Conservation (phyloP, 2,329 filamentous ascomycete species). For the Xylariales sp. region DNA sequence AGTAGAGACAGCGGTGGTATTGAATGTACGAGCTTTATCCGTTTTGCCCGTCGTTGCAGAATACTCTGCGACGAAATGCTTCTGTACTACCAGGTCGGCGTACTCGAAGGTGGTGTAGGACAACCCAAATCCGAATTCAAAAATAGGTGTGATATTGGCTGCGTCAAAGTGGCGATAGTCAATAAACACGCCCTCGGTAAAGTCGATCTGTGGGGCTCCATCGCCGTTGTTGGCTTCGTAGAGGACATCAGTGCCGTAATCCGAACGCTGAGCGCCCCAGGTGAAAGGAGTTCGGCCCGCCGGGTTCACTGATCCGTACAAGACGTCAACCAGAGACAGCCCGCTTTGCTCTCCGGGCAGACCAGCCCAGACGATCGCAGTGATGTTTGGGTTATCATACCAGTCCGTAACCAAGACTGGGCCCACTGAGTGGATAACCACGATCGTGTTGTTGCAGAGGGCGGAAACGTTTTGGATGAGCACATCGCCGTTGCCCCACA, state of each 20-base stretch:
- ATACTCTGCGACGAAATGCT: conserved; percentile 68
- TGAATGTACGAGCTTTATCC: conserved; percentile 56
- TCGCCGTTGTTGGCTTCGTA: conserved; percentile 45
- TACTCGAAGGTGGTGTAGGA: conserved; percentile 65
- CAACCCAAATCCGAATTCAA: conserved; percentile 61
- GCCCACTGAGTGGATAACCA: conserved; percentile 59
- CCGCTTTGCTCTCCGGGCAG: conserved; percentile 72
- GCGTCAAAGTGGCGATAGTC: conserved; percentile 63
- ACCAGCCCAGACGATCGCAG: conserved; percentile 72
- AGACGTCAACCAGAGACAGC: conserved; percentile 67
- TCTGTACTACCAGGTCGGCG: conserved; percentile 55
- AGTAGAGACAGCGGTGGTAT: conserved; percentile 59
- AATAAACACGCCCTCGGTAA: conserved; percentile 55
- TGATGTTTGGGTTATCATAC: conserved; percentile 63
- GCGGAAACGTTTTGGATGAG: conserved; percentile 57
- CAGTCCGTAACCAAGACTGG: conserved; percentile 55
- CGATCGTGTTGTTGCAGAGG: conserved; percentile 56
- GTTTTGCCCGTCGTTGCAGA: conserved; percentile 57
- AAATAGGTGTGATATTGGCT: conserved; percentile 51
- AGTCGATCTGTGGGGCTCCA: conserved; percentile 63
- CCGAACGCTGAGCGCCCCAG: conserved; percentile 39
- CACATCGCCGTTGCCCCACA: conserved; percentile 59
- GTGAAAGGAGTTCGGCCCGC: conserved; percentile 46
- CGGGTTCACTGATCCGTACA: conserved; percentile 55
- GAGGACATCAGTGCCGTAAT: conserved; percentile 36